Evolutionary conservation across 805 yeast genomes (phyloP).

Genomic region (Lachancea kluyveri): DNA sequence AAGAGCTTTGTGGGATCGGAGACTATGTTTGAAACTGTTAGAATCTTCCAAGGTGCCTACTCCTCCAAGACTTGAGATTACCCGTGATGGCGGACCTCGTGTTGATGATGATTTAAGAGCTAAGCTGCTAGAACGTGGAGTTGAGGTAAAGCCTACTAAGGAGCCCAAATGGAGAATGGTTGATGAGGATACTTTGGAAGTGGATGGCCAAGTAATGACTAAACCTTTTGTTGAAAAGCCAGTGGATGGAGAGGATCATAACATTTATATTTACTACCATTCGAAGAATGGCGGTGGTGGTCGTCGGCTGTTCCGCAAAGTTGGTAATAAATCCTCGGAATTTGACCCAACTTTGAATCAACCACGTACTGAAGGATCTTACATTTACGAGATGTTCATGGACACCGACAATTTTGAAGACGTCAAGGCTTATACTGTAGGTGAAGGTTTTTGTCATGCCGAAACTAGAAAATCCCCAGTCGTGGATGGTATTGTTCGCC

Average conservation of each 20-base stretch:
- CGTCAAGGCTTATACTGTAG: conserved; percentile 97
- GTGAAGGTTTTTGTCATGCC: conserved; percentile 87
- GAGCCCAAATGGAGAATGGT: conserved; percentile 86
- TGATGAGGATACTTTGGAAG: conserved; percentile 76
- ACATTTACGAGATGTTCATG: conserved; percentile 89
- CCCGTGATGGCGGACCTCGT: conserved; percentile 95
- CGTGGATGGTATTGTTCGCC: conserved; percentile 96
- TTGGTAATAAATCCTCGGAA: conserved; percentile 95
- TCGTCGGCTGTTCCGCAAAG: conserved; percentile 84
- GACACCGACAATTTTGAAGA: conserved; percentile 98
- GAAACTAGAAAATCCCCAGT: conserved; percentile 98
- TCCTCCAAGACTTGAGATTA: conserved; percentile 80
- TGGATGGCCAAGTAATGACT: conserved; percentile 60
- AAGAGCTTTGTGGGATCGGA: conserved; percentile 94
- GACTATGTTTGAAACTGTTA: conserved; percentile 73
- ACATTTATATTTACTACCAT: conserved; percentile 87
- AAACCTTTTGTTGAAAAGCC: conserved; percentile 99
- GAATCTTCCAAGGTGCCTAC: conserved; percentile 84
- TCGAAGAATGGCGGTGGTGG: conserved; percentile 96
- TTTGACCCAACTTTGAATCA: conserved; percentile 71
- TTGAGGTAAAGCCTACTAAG: conserved; percentile 35
- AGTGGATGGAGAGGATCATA: conserved; percentile 98
- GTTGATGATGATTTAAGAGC: conserved; percentile 61
- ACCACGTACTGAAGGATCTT: conserved; percentile 89
- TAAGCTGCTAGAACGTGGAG: conserved; percentile 56